Percentiles rank a stretch among this genome's conserved stretches.
phyloP scores from a whole-genome alignment of 495 filamentous ascomycete species.

The Viridothelium virens region DNA sequence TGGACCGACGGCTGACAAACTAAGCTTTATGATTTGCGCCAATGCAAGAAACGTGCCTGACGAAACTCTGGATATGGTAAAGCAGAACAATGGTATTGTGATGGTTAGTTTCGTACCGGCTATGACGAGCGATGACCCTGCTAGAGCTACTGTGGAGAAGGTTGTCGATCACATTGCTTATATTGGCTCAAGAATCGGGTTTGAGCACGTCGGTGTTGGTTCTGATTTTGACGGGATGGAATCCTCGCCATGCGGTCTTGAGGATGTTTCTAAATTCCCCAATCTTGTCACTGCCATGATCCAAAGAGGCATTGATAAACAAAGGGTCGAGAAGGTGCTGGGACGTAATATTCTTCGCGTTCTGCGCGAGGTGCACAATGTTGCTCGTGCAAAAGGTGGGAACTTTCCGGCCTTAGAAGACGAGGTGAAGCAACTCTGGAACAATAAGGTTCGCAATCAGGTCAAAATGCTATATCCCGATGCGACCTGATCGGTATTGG shows the following conservation, averaged over 20 bases:
- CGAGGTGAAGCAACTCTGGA: not conserved
- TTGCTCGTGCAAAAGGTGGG: not conserved
- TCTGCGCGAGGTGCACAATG: slow-evolving; percentile 21
- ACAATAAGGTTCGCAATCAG: not conserved
- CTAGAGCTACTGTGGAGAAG: slow-evolving; percentile 19
- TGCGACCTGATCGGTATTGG: slow-evolving; percentile 1
- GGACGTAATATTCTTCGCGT: slow-evolving; percentile 29
- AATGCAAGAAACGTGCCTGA: slow-evolving; percentile 3
- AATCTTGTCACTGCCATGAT: slow-evolving; percentile 55
- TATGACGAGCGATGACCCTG: not conserved
- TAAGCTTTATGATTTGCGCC: slow-evolving; percentile 5
- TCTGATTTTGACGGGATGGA: slow-evolving; percentile 58
- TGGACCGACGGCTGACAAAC: not conserved
- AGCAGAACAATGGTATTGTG: slow-evolving; percentile 20
- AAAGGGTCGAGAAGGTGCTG: slow-evolving; percentile 20
- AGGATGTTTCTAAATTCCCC: slow-evolving; percentile 54
- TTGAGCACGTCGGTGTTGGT: slow-evolving; percentile 53
- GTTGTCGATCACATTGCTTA: slow-evolving; percentile 48
- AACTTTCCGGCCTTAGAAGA: slow-evolving; percentile 11
- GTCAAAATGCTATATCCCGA: slow-evolving; percentile 12
- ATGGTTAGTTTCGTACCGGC: slow-evolving; percentile 20
- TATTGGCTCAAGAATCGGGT: slow-evolving; percentile 50
- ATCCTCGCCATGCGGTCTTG: slow-evolving; percentile 43
- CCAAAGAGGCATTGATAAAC: slow-evolving; percentile 15
- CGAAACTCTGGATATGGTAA: slow-evolving; percentile 10